Conservation (phyloP, 2,329 filamentous ascomycete species). For the Colletotrichum liaoningense region DNA sequence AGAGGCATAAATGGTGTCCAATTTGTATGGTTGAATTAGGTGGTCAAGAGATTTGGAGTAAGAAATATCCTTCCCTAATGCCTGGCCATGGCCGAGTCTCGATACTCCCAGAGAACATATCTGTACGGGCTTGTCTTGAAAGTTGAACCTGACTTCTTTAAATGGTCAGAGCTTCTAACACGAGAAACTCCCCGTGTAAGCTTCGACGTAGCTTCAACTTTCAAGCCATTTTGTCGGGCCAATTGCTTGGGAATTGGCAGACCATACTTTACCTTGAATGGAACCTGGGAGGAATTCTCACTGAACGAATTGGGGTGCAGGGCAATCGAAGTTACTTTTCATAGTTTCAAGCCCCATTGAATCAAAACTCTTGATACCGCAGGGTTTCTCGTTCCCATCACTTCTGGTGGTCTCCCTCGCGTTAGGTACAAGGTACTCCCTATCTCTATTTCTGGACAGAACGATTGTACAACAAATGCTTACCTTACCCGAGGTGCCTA, state of each 20-base stretch:
- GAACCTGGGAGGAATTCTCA: background rate
- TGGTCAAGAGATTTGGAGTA: too few relatives aligned
- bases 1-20: too few relatives aligned
- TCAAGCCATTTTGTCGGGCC: background rate
- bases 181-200: background rate
- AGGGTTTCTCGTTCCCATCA: background rate
- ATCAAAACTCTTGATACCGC: background rate
- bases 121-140: too few relatives aligned
- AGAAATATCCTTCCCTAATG: too few relatives aligned
- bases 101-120: too few relatives aligned
- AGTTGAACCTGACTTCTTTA: background rate
- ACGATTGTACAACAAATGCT: background rate
- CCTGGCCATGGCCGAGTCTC: too few relatives aligned
- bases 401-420: constrained; percentile 2
- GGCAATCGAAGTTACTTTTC: background rate
- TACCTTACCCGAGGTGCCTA: background rate
- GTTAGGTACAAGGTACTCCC: background rate
- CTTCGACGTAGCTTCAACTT: background rate
- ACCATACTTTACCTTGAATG: background rate
- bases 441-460: background rate
- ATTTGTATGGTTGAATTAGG: too few relatives aligned
- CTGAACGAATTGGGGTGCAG: background rate
- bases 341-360: background rate
- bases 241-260: background rate
- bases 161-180: background rate